A percentile compares a stretch with the other conserved stretches of the same genome.
Conservation (phyloP, 768 basidiomycete species). For the Hypholoma fasciculare region DNA sequence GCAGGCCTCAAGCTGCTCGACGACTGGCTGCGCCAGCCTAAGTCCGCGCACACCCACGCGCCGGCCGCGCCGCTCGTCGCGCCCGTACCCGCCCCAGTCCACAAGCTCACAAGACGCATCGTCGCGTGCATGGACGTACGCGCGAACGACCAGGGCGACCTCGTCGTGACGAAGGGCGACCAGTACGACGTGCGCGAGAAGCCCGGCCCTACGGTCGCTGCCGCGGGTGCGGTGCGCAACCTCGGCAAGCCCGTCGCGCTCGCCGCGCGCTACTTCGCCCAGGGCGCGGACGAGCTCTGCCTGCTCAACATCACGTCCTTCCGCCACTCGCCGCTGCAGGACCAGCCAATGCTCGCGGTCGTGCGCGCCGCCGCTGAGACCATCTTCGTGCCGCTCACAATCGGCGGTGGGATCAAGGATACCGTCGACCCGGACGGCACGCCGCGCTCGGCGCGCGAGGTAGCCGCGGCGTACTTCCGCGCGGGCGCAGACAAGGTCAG, state of each 20-base stretch:
- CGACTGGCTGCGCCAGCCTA: slow-evolving; percentile 72
- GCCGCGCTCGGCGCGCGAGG: slow-evolving; percentile 81
- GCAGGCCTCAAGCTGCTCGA: slow-evolving; percentile 82
- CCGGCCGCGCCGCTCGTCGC: slow-evolving; percentile 31
- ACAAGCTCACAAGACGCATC: slow-evolving; percentile 89
- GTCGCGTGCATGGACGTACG: slow-evolving; percentile 98
- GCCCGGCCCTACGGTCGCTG: slow-evolving; percentile 33
- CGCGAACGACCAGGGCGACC: slow-evolving; percentile 92
- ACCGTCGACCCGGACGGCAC: slow-evolving; percentile 95
- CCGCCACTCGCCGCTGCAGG: slow-evolving; percentile 90
- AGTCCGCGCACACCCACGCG: slow-evolving; percentile 34
- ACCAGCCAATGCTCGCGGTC: slow-evolving; percentile 98
- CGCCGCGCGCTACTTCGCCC: slow-evolving; percentile 79
- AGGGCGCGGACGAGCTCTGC: slow-evolving; percentile 95
- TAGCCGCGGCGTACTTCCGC: slow-evolving; percentile 94
- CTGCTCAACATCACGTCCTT: slow-evolving; percentile 99
- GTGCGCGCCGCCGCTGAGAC: slow-evolving; percentile 86
- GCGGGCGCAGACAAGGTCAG: slow-evolving; percentile 99
- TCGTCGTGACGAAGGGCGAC: slow-evolving; percentile 99
- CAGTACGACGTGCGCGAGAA: slow-evolving; percentile 98
- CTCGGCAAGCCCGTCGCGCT: slow-evolving; percentile 96
- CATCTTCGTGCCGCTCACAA: slow-evolving; percentile 96
- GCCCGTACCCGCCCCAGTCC: slow-evolving; percentile 43
- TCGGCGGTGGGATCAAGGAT: slow-evolving; percentile 98
- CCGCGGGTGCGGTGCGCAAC: slow-evolving; percentile 86